Evolutionary conservation across 345 rosid genomes (phyloP).

Genomic region (Aquilaria sinensis): DNA sequence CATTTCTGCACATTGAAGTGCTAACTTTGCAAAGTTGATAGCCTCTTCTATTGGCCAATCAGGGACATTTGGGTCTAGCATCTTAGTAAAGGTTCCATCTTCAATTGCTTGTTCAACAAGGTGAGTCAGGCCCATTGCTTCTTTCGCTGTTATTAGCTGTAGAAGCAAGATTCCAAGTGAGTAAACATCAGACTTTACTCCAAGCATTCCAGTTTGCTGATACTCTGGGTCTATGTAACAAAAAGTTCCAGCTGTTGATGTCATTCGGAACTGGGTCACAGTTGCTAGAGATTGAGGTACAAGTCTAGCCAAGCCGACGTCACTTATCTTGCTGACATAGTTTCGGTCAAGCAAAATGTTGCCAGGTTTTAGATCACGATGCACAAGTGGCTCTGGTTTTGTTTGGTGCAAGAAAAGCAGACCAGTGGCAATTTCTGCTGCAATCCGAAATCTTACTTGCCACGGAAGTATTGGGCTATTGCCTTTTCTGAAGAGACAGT

Average conservation of each 20-base stretch:
- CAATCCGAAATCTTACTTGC: slow-evolving; percentile 66
- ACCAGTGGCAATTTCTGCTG: slow-evolving; percentile 80
- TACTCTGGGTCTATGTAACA: slow-evolving; percentile 96
- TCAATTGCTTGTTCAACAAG: slow-evolving; percentile 56
- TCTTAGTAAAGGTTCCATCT: slow-evolving; percentile 39
- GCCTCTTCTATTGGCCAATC: slow-evolving; percentile 84
- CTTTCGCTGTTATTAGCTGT: slow-evolving; percentile 75
- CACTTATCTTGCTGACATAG: slow-evolving; percentile 88
- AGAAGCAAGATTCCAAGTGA: slow-evolving; percentile 76
- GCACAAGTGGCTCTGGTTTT: slow-evolving; percentile 94
- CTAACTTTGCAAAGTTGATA: slow-evolving; percentile 47
- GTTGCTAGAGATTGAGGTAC: slow-evolving; percentile 76
- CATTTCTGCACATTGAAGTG: slow-evolving; percentile 67
- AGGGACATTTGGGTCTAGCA: slow-evolving; percentile 48
- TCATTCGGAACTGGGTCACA: slow-evolving; percentile 79
- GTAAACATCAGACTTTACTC: slow-evolving; percentile 78
- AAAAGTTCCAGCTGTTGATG: slow-evolving; percentile 90
- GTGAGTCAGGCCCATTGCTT: slow-evolving; percentile 88
- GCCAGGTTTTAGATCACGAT: slow-evolving; percentile 87
- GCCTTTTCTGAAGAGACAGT: slow-evolving; percentile 50
- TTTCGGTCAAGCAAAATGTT: slow-evolving; percentile 78
- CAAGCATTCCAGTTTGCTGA: slow-evolving; percentile 89
- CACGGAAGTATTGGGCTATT: slow-evolving; percentile 58
- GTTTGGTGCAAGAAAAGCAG: slow-evolving; percentile 88
- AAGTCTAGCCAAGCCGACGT: slow-evolving; percentile 89